Base-by-base conservation (phyloP, 1,284 basidiomycete species). In the Austroboletus sp. region DNA sequence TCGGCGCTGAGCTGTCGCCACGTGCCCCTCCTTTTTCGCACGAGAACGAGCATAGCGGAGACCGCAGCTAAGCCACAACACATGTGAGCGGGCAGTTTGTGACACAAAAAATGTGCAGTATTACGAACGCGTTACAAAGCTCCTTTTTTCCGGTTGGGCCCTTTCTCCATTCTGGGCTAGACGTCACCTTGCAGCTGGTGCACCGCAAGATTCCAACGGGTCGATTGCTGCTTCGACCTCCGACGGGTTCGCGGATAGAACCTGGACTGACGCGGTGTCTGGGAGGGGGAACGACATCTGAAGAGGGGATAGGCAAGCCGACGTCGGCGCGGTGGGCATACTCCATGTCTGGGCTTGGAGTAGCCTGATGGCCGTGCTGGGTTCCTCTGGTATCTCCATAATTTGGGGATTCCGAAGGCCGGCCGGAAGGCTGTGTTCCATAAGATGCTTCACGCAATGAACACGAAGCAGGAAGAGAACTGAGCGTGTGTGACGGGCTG, bases 151-250 rank as follows among this genome's bases (percentile, higher is more conserved):
- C 91, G 57, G 78, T 88, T 45, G 86, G 85, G 13, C 86, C 90
- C 66, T 95, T 92, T 58, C 93, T 74, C 93, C 93, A 97, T 66
- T 97, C 94, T 0, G 93, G 93, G 56, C 87, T 91, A 43, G 83
- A 81, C 11, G 81, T 85, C 17, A 75, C 85, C 62, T 84, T 87
- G 67, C 91, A 95, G 57, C 84, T 88, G 12, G 83, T 77, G 66
- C 91, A 95, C 54, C 79, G 79, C 42, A 78, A 68, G 9, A 89
- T 72, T 5, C 89, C 86, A 29, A 77, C 75, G 0, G 89, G 88
- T 11, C 89, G 77, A 50, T 80, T 82, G 17, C 76, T 75, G 10
- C 60, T 54, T 36, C 64, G 45, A 40, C 51, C 48, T n/a, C 48
- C 40, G 15, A 42, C 48, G 9, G 52, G 38, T 27, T 66, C 66